phyloP scores from a whole-genome alignment of 1,139 yeast species.

The Blastobotrys niveus region DNA sequence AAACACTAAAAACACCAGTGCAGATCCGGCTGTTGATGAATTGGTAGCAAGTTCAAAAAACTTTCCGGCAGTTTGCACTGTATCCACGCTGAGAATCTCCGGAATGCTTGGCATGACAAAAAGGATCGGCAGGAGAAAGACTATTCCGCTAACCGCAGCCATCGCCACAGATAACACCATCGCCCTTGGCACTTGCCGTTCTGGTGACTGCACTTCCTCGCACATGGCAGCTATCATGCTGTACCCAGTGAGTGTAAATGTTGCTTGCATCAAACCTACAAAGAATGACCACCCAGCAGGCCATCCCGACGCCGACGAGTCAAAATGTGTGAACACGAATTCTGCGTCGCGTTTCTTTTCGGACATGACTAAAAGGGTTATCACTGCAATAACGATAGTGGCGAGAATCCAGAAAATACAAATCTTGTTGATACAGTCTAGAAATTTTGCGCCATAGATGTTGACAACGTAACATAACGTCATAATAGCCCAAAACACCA shows the following conservation, averaged over 20 bases:
- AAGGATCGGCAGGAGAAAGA: neutral
- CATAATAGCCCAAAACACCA: neutral
- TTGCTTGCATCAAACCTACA: neutral
- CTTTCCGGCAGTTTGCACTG: slow-evolving; percentile 1
- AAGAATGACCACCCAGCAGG: slow-evolving; percentile 1
- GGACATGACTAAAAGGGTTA: neutral
- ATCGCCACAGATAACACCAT: slow-evolving; percentile 1
- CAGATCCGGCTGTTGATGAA: neutral
- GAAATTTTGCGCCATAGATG: neutral
- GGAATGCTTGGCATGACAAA: neutral
- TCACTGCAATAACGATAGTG: neutral
- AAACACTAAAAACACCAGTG: neutral
- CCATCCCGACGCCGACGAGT: slow-evolving; percentile 1
- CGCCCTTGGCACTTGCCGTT: slow-evolving; percentile 26
- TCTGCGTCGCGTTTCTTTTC: neutral
- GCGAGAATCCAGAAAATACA: neutral
- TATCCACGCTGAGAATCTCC: neutral
- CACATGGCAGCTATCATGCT: slow-evolving; percentile 1
- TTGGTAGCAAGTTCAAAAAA: neutral
- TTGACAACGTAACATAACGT: neutral
- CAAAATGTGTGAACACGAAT: neutral
- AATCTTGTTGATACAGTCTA: neutral
- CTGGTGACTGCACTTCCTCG: neutral
- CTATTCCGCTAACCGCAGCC: slow-evolving; percentile 1
- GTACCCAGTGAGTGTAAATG: neutral